Base-by-base conservation (phyloP, 2,329 filamentous ascomycete species). In the Aspergillus bombycis region DNA sequence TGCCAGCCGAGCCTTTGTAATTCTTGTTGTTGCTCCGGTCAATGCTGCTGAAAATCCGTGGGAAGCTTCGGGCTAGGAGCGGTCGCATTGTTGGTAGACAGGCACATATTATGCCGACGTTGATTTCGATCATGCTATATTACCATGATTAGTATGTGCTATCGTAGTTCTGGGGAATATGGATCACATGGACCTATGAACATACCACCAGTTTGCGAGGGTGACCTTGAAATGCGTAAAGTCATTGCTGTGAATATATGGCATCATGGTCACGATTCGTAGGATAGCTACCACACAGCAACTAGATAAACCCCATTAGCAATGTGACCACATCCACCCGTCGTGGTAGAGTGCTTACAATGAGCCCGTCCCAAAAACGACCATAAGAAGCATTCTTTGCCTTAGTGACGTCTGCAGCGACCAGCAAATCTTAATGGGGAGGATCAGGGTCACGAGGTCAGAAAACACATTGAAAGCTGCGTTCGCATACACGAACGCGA, bases 211-310 rank as follows among this genome's bases (percentile, higher is more conserved):
- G 30, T 67, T 67, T 7, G 65, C 65, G 11, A 67, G 19, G 12
- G 63, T 65, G 12, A 67, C 63, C 46, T 67, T 65, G 41, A 59
- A 67, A 55, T 57, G 59, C 0, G 65, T 67, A n/a, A 67, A 61
- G 36, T 65, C 65, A n/a, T 38, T 60, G 52, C 59, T 61, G 46
- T 57, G n/a, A 4, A 65, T 23, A 23, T 63, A 65, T 1, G 61
- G 65, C 56, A 65, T 63, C 65, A 67, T 67, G 2, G 65, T 65
- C 10, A 67, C 58, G 12, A 67, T 64, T 16, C 63, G 63, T n/a
- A 67, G 32, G 26, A 65, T 62, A 11, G 65, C 63, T 28, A 67
- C 48, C 11, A 67, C 53, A 23, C 65, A 67, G 10, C 63, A 63
- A 30, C 64, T 66, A 19, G 2, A 34, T 45, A 0, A 12, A 30